Conservation (phyloP, 768 basidiomycete genomes). For the Hygrophorus pudorinus region DNA sequence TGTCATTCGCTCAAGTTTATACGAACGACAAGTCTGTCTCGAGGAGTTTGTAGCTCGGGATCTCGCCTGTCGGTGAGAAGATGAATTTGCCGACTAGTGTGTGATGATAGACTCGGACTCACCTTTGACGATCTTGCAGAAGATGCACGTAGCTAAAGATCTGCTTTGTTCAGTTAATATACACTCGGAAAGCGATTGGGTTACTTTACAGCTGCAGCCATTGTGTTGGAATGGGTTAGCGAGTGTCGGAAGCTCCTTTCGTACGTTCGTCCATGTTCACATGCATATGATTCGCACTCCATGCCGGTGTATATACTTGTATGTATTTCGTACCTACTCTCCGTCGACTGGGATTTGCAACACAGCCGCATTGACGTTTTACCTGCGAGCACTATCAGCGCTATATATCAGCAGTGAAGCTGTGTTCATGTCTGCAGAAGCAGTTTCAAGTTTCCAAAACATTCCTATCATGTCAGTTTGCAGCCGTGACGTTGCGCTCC, state of each 20-base stretch:
- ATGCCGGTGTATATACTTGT: no score
- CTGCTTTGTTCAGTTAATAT: slow-evolving; percentile 28
- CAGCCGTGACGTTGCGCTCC: background rate
- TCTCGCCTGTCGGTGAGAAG: slow-evolving; percentile 55
- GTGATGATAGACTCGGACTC: slow-evolving; percentile 5
- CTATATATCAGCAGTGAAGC: no score
- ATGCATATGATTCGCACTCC: no score
- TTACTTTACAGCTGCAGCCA: background rate
- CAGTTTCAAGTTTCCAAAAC: slow-evolving; percentile 13
- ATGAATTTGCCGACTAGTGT: background rate
- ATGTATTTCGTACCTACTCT: no score
- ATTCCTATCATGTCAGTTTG: slow-evolving; percentile 26
- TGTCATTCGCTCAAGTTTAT: background rate
- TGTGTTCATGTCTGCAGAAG: background rate
- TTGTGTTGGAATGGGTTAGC: no score
- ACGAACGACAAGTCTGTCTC: slow-evolving; percentile 68
- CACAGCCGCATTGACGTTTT: no score
- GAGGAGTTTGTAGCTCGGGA: slow-evolving; percentile 78
- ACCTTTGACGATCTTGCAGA: slow-evolving; percentile 96
- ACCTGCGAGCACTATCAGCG: no score
- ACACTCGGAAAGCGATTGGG: background rate
- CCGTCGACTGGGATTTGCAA: no score
- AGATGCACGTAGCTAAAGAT: slow-evolving; percentile 61
- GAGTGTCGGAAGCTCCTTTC: background rate
- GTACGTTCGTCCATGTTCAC: no score